A percentile compares a stretch with the other conserved stretches of the same genome.
These are phyloP conservation scores for Arthonia radiata DNA, from an alignment of 495 filamentous ascomycete genomes.

Conservation along the genomic window DNA sequence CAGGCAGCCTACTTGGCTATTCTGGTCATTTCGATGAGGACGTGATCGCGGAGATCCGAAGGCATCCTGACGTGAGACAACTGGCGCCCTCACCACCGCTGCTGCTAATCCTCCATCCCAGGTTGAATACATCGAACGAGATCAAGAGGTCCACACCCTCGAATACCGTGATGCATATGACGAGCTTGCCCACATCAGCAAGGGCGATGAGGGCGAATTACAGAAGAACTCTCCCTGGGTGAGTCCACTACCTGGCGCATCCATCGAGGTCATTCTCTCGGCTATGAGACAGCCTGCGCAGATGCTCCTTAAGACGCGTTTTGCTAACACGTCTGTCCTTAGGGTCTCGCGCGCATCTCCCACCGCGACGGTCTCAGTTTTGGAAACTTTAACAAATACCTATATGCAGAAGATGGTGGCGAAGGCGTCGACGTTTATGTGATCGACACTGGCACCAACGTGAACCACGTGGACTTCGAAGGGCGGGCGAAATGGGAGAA, in stretches of 20 bases:
- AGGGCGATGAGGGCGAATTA: slow-evolving; percentile 19
- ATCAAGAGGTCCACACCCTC: slow-evolving; percentile 72
- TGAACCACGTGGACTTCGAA: slow-evolving; percentile 86
- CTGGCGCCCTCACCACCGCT: no score
- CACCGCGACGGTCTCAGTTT: slow-evolving; percentile 72
- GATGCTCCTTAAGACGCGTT: no score
- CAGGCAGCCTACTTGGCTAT: slow-evolving; percentile 64
- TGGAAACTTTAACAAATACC: slow-evolving; percentile 91
- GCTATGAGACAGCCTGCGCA: no score
- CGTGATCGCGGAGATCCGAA: slow-evolving; percentile 78
- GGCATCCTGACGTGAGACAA: slow-evolving; percentile 82
- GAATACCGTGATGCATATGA: slow-evolving; percentile 9
- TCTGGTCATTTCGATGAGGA: slow-evolving; percentile 88
- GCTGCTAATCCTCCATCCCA: slow-evolving; percentile 15
- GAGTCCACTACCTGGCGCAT: no score
- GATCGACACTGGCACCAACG: slow-evolving; percentile 92
- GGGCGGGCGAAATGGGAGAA: slow-evolving; percentile 90
- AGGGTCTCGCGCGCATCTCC: slow-evolving; percentile 92
- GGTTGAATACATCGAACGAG: slow-evolving; percentile 93
- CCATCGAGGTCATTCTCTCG: no score
- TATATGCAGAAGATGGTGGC: slow-evolving; percentile 72
- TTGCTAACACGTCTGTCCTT: no score
- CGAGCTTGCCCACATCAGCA: no score
- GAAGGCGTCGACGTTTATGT: slow-evolving; percentile 98
- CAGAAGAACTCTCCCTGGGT: slow-evolving; percentile 95